A percentile compares a stretch with the other conserved stretches of the same genome.
These are phyloP conservation scores for Aspergillus campestris DNA, from an alignment of 495 filamentous ascomycete species.

Conservation along the genomic window DNA sequence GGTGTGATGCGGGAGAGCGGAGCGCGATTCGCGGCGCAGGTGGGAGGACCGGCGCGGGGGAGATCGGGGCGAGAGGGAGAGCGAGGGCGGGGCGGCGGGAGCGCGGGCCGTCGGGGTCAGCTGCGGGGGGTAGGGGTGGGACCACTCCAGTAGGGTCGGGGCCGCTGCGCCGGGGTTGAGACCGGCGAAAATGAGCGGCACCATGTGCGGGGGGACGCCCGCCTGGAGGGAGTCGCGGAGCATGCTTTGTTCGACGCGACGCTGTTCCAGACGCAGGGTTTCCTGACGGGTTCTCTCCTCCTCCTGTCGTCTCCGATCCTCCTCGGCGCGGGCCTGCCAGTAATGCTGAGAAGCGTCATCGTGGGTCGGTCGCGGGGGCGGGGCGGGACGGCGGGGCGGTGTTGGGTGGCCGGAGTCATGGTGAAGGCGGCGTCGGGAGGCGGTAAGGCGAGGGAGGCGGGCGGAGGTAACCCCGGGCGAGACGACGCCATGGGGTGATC, in stretches of 20 bases:
- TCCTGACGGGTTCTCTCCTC: constrained; percentile 85
- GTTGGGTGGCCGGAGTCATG: constrained; percentile 28
- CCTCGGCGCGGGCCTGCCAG: constrained; percentile 76
- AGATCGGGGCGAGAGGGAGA: constrained; percentile 1
- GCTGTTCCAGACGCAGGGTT: constrained; percentile 64
- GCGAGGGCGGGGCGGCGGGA: constrained; percentile 37
- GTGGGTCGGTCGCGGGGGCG: constrained; percentile 60
- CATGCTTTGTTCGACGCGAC: constrained; percentile 77
- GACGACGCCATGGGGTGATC: constrained; percentile 27
- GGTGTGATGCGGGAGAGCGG: constrained; percentile 25
- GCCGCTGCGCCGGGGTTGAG: constrained; percentile 60
- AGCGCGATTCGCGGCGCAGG: constrained; percentile 14
- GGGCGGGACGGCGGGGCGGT: constrained; percentile 50
- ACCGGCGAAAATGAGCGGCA: constrained; percentile 84
- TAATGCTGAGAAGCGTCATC: constrained; percentile 78
- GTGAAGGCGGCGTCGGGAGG: constrained; percentile 24
- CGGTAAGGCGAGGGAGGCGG: constrained; percentile 28
- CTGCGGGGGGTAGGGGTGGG: constrained; percentile 40
- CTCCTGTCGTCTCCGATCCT: constrained; percentile 76
- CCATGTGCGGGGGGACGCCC: constrained; percentile 76
- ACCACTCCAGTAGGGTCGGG: constrained; percentile 57
- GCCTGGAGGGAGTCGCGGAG: constrained; percentile 69
- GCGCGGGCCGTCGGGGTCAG: constrained; percentile 32
- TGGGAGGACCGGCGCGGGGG: constrained; percentile 10
- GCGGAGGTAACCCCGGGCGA: constrained; percentile 30